These are phyloP conservation scores for Anthracocystis setariae DNA, from an alignment of 1,284 basidiomycete species.

Conservation along the genomic window DNA sequence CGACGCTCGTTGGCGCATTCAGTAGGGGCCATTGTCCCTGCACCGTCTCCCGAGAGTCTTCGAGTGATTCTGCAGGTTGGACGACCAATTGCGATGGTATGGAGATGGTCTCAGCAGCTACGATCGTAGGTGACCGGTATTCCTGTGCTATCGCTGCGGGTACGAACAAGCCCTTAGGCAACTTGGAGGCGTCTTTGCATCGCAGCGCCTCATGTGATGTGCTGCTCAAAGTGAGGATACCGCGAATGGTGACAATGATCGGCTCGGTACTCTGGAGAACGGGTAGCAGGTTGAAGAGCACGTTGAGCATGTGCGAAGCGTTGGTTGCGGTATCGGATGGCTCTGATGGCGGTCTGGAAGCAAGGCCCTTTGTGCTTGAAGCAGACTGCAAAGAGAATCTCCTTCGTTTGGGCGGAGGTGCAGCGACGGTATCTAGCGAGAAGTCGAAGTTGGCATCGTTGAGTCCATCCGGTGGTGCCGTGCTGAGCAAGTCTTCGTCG, in stretches of 20 bases:
- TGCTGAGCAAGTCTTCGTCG: constrained; percentile 40
- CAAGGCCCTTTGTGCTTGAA: constrained; percentile 7
- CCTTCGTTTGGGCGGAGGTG: constrained; percentile 19
- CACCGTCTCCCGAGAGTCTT: constrained; percentile 29
- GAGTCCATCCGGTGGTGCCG: constrained; percentile 39
- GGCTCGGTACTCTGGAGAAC: constrained; percentile 28
- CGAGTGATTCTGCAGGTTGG: constrained; percentile 16
- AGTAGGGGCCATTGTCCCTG: not conserved
- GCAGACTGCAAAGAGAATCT: constrained; percentile 45
- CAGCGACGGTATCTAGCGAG: constrained; percentile 31
- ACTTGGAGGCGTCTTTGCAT: not conserved
- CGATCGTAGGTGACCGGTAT: not conserved
- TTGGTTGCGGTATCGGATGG: not conserved
- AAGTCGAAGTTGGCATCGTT: constrained; percentile 36
- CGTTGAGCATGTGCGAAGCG: constrained; percentile 11
- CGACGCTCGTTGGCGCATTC: not conserved
- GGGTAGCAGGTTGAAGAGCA: constrained; percentile 31
- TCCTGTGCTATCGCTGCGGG: constrained; percentile 8
- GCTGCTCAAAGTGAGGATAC: constrained; percentile 1
- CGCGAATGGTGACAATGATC: constrained; percentile 12
- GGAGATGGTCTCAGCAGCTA: not conserved
- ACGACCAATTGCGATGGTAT: not conserved
- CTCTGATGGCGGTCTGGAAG: constrained; percentile 21
- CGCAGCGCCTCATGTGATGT: not conserved
- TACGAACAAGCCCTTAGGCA: constrained; percentile 16